Evolutionary conservation across 495 filamentous ascomycete species (phyloP).

Genomic region (Talaromyces ruber): DNA sequence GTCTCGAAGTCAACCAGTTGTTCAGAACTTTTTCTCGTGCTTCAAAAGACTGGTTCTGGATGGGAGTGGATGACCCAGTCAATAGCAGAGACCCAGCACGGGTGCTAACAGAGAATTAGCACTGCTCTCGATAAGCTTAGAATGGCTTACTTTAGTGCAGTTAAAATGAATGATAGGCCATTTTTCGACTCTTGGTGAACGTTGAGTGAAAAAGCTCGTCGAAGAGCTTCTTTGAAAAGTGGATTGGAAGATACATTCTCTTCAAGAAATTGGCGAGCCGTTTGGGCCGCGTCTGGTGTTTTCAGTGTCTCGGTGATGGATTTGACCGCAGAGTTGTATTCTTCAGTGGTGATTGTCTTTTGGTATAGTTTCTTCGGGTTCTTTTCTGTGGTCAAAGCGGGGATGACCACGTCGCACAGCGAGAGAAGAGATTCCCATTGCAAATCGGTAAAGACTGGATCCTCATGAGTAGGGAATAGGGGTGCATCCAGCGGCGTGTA

Average conservation of each 20-base stretch:
- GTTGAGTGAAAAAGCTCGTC: conserved; percentile 33
- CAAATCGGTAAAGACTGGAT: conserved; percentile 31
- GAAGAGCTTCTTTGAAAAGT: conserved; percentile 32
- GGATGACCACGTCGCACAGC: conserved; percentile 46
- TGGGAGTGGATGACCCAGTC: conserved; percentile 53
- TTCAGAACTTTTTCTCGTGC: conserved; percentile 53
- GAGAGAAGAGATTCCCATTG: conserved; percentile 52
- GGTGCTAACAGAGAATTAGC: conserved; percentile 39
- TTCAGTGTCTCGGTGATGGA: conserved; percentile 20
- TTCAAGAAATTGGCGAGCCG: conserved; percentile 35
- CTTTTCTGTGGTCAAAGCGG: conserved; percentile 32
- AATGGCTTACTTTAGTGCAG: conserved; percentile 43
- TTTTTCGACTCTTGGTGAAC: conserved; percentile 39
- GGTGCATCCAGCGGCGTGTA: conserved; percentile 36
- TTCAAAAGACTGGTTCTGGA: conserved; percentile 53
- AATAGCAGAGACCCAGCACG: conserved; percentile 57
- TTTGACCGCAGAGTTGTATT: conserved; percentile 24
- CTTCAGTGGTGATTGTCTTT: conserved; percentile 24
- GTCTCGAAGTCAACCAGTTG: conserved; percentile 48
- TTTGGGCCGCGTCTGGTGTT: conserved; percentile 17
- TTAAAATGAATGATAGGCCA: conserved; percentile 42
- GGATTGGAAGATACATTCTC: conserved; percentile 42
- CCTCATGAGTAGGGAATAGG: conserved; percentile 27
- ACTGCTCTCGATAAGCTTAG: background rate
- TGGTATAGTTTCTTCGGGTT: conserved; percentile 15